A percentile compares a stretch with the other conserved stretches of the same genome.
Evolutionary conservation across 2,329 filamentous ascomycete species (phyloP).

Genomic region (Chaetothyriales sp.): DNA sequence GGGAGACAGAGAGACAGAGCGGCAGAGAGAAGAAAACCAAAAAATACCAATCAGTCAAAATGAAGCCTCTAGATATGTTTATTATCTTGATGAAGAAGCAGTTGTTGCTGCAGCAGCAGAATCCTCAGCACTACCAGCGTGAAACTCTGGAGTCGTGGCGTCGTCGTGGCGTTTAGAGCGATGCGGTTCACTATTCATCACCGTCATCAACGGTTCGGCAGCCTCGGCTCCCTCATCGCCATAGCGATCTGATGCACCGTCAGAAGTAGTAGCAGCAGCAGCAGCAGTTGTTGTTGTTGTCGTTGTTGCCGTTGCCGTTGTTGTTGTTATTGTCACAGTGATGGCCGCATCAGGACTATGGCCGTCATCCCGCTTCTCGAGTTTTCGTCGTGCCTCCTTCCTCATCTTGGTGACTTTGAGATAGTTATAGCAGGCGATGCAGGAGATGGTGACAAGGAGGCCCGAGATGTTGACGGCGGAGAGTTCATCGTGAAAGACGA

Average conservation of each 20-base stretch:
- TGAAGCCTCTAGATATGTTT: not conserved
- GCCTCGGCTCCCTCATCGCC: not conserved
- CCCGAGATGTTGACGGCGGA: constrained; percentile 80
- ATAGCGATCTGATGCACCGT: not conserved
- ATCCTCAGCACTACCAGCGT: not conserved
- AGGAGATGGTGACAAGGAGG: constrained; percentile 71
- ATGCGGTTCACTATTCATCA: not conserved
- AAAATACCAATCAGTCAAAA: not conserved
- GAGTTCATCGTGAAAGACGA: constrained; percentile 78
- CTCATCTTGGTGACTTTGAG: constrained; percentile 89
- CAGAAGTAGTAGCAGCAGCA: no score
- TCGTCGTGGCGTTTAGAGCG: no score
- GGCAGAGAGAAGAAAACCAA: not conserved
- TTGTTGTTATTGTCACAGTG: no score
- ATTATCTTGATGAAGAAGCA: not conserved
- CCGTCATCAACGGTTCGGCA: not conserved
- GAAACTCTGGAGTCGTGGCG: no score
- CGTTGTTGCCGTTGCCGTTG: no score
- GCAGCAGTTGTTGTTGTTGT: not conserved
- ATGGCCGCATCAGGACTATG: not conserved
- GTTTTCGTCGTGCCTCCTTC: constrained; percentile 48
- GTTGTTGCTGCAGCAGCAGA: not conserved
- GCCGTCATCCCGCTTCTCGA: constrained; percentile 17
- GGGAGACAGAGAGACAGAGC: not conserved
- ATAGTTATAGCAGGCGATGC: constrained; percentile 84